Percentiles rank a stretch among this genome's conserved stretches.
These are phyloP conservation scores for Tubosaeta sp. DNA, from an alignment of 768 basidiomycete genomes.

Conservation along the genomic window DNA sequence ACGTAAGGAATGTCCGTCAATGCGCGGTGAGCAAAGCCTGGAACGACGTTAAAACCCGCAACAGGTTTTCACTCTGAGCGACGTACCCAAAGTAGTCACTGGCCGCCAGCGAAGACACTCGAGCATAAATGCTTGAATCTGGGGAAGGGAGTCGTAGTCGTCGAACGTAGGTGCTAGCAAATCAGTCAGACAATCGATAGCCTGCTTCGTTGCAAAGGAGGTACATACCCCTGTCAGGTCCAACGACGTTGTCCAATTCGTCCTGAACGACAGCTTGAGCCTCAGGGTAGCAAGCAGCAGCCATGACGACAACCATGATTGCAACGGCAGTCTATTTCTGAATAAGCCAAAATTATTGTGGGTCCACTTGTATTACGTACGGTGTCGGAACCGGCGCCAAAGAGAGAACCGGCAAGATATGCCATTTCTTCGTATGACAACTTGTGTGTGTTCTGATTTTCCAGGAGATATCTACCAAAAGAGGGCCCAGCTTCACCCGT, in stretches of 20 bases:
- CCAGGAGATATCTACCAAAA: constrained; percentile 56
- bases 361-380: constrained; percentile 19
- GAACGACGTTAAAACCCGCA: neutral
- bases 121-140: constrained; percentile 38
- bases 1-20: constrained; percentile 64
- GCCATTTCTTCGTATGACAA: constrained; percentile 55
- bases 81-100: constrained; percentile 30
- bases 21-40: constrained; percentile 61
- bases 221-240: constrained; percentile 33
- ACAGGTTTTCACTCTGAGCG: neutral
- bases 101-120: constrained; percentile 43
- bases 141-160: constrained; percentile 34
- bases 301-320: constrained; percentile 54
- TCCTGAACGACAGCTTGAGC: constrained; percentile 49
- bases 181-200: neutral
- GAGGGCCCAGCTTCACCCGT: constrained; percentile 30
- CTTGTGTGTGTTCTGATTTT: constrained; percentile 49
- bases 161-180: constrained; percentile 38
- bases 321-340: constrained; percentile 46
- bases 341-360: neutral
- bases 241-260: constrained; percentile 52
- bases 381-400: constrained; percentile 65
- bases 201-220: neutral
- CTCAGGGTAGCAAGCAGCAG: constrained; percentile 51
- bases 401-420: constrained; percentile 61